A percentile compares a stretch with the other conserved stretches of the same genome.
Conservation (phyloP, 2,329 filamentous ascomycete species). For the Rasamsonia emersonii region DNA sequence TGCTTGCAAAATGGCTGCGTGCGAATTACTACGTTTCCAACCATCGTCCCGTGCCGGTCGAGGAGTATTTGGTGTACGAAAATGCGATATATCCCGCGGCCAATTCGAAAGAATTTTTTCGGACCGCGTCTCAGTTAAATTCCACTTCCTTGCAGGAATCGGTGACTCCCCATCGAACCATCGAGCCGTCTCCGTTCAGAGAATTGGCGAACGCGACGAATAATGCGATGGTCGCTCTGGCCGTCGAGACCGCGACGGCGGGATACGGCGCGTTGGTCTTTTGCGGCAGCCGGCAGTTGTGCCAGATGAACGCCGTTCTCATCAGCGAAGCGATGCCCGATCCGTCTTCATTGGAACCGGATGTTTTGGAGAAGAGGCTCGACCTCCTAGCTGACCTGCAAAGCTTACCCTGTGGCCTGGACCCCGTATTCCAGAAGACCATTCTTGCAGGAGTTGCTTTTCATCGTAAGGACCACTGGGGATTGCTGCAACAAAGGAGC, state of each 20-base stretch:
- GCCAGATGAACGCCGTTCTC: slow-evolving; percentile 59
- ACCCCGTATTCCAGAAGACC: slow-evolving; percentile 56
- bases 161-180: slow-evolving; percentile 32
- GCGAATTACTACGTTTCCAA: slow-evolving; percentile 64
- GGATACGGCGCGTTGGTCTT: slow-evolving; percentile 68
- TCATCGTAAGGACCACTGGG: slow-evolving; percentile 47
- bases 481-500: slow-evolving; percentile 3
- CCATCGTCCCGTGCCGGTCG: slow-evolving; percentile 66
- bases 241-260: slow-evolving; percentile 58
- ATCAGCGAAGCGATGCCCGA: slow-evolving; percentile 59
- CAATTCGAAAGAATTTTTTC: slow-evolving; percentile 50
- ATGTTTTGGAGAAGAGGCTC: slow-evolving; percentile 48
- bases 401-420: slow-evolving; percentile 57
- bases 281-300: slow-evolving; percentile 58
- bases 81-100: slow-evolving; percentile 57
- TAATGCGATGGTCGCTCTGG: slow-evolving; percentile 62
- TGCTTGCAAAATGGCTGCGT: slow-evolving; percentile 61
- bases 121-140: slow-evolving; percentile 46
- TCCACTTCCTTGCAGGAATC: slow-evolving; percentile 21
- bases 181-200: slow-evolving; percentile 50
- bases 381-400: slow-evolving; percentile 60
- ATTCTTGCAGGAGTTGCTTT: slow-evolving; percentile 62
- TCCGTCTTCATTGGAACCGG: slow-evolving; percentile 36
- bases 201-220: slow-evolving; percentile 57
- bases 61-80: slow-evolving; percentile 66